phyloP scores from a whole-genome alignment of 2,329 filamentous ascomycete species.

The Colletotrichum sp. region DNA sequence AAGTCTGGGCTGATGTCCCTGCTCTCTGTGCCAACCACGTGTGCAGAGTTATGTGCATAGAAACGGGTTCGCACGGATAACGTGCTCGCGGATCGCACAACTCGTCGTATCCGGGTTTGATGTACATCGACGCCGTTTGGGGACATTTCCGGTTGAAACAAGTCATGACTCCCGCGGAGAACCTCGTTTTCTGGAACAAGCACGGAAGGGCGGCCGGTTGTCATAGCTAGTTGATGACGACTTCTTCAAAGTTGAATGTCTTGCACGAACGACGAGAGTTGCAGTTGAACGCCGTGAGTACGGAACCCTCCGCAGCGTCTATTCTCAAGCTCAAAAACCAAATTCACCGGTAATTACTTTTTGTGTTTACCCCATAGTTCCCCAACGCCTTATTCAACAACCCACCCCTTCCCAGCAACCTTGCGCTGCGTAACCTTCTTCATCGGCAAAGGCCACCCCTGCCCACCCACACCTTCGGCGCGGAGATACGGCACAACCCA shows the following conservation, averaged over 20 bases:
- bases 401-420: conserved; percentile 76
- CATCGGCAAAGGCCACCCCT: conserved; percentile 87
- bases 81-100: neutral
- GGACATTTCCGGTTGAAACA: neutral
- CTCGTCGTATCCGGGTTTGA: neutral
- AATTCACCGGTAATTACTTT: neutral
- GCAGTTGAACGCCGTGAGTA: neutral
- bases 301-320: neutral
- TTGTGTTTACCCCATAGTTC: neutral
- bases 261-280: neutral
- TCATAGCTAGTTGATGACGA: neutral
- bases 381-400: conserved; percentile 55
- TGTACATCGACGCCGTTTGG: neutral
- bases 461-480: conserved; percentile 68
- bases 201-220: neutral
- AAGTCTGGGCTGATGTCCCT: neutral
- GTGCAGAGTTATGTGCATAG: neutral
- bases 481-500: conserved; percentile 83
- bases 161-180: neutral
- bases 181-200: neutral
- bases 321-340: neutral
- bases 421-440: conserved; percentile 84
- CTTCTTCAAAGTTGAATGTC: neutral
- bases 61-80: neutral
- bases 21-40: neutral